phyloP scores from a whole-genome alignment of 345 rosid species.

The Eucalyptus leucophloia region DNA sequence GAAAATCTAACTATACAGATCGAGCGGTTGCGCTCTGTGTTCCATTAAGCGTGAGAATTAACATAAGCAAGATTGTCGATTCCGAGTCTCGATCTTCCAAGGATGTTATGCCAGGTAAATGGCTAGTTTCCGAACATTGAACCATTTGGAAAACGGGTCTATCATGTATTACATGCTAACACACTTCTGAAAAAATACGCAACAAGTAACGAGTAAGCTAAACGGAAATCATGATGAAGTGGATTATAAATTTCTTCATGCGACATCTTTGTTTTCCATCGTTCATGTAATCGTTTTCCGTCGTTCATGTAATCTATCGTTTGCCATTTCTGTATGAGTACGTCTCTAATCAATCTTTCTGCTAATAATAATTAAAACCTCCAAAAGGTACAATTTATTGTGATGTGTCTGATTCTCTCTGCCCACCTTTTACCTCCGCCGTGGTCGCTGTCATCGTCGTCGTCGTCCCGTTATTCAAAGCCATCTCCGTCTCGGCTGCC shows the following conservation, averaged over 20 bases:
- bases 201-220: not conserved
- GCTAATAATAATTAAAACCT: not conserved
- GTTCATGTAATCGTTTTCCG: not conserved
- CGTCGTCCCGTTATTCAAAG: not conserved
- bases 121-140: not conserved
- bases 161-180: not conserved
- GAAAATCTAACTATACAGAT: not conserved
- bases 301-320: not conserved
- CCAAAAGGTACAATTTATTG: not conserved
- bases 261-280: not conserved
- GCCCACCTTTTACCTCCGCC: not conserved
- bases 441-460: not conserved
- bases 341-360: not conserved
- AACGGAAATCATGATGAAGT: not conserved
- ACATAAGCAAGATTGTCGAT: not conserved
- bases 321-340: not conserved
- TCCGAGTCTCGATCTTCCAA: not conserved
- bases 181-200: not conserved
- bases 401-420: not conserved
- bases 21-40: not conserved
- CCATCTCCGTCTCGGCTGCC: conserved; percentile 25
- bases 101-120: not conserved
- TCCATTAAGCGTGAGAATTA: not conserved
- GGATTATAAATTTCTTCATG: not conserved
- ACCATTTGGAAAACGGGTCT: not conserved